phyloP scores from a whole-genome alignment of 2,329 filamentous ascomycete species.

The Aureobasidium mangrovei region DNA sequence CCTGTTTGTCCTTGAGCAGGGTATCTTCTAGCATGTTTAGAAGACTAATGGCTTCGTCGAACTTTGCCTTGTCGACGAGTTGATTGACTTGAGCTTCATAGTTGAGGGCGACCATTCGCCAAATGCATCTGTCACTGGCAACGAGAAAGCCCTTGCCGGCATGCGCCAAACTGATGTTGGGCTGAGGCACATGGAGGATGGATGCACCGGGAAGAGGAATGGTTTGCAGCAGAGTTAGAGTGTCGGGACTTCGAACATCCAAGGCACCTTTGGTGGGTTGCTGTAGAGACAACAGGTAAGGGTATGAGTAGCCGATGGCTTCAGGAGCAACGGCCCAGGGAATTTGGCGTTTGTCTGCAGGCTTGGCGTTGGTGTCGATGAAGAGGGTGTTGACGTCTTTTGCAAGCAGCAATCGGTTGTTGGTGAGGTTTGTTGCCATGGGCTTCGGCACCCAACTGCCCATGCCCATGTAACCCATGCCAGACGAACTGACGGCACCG shows the following conservation, averaged over 20 bases:
- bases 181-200: slow-evolving; percentile 83
- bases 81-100: slow-evolving; percentile 86
- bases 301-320: slow-evolving; percentile 90
- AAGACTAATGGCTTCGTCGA: slow-evolving; percentile 88
- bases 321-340: slow-evolving; percentile 86
- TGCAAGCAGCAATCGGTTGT: slow-evolving; percentile 84
- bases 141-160: slow-evolving; percentile 94
- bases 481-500: slow-evolving; percentile 70
- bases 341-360: slow-evolving; percentile 77
- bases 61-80: slow-evolving; percentile 61
- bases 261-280: slow-evolving; percentile 66
- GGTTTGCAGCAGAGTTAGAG: slow-evolving; percentile 78
- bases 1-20: slow-evolving; percentile 70
- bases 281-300: slow-evolving; percentile 83
- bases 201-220: slow-evolving; percentile 73
- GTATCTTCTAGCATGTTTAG: slow-evolving; percentile 88
- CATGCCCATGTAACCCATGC: slow-evolving; percentile 96
- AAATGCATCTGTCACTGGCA: slow-evolving; percentile 80
- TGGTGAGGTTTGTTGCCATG: slow-evolving; percentile 69
- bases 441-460: slow-evolving; percentile 87
- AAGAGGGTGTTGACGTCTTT: slow-evolving; percentile 96
- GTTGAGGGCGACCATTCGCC: slow-evolving; percentile 89
- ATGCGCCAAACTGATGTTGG: slow-evolving; percentile 88
- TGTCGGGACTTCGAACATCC: slow-evolving; percentile 88
- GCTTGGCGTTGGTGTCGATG: slow-evolving; percentile 72